Percentiles rank a stretch among this genome's conserved stretches.
These are phyloP conservation scores for Quercus suber DNA, from an alignment of 306 rosid genomes.

Conservation along the genomic window DNA sequence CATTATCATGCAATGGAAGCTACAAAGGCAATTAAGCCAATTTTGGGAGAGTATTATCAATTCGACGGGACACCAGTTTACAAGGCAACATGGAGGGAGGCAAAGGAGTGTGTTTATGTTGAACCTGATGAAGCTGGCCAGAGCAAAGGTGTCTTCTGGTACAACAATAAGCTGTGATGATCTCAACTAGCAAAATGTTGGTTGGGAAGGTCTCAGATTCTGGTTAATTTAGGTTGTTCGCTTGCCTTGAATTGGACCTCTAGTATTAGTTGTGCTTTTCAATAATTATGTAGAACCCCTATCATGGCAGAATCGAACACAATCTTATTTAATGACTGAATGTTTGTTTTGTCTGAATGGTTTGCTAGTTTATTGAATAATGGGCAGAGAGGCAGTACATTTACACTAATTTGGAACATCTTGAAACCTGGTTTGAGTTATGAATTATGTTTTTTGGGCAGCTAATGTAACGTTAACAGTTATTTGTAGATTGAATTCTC, in stretches of 20 bases:
- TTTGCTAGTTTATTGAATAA: background rate
- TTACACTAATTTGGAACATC: too few relatives aligned
- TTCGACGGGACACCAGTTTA: conserved; percentile 58
- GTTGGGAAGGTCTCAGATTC: conserved; percentile 4
- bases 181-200: background rate
- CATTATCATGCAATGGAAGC: conserved; percentile 91
- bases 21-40: conserved; percentile 67
- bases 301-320: background rate
- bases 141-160: conserved; percentile 72
- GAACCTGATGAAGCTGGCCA: conserved; percentile 56
- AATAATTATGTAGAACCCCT: background rate
- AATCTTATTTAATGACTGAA: background rate
- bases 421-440: too few relatives aligned
- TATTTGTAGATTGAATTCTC: too few relatives aligned
- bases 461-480: too few relatives aligned
- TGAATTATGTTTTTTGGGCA: too few relatives aligned
- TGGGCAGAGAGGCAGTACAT: background rate
- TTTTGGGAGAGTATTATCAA: conserved; percentile 73
- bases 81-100: conserved; percentile 77
- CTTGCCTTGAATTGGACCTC: background rate
- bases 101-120: conserved; percentile 71
- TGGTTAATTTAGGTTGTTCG: conserved; percentile 3
- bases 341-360: background rate
- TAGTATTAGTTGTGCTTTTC: background rate
- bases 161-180: conserved; percentile 53